A percentile compares a stretch with the other conserved stretches of the same genome.
Evolutionary conservation across 2,329 filamentous ascomycete genomes (phyloP).

Genomic region (Fusarium pseudoanthophilum): DNA sequence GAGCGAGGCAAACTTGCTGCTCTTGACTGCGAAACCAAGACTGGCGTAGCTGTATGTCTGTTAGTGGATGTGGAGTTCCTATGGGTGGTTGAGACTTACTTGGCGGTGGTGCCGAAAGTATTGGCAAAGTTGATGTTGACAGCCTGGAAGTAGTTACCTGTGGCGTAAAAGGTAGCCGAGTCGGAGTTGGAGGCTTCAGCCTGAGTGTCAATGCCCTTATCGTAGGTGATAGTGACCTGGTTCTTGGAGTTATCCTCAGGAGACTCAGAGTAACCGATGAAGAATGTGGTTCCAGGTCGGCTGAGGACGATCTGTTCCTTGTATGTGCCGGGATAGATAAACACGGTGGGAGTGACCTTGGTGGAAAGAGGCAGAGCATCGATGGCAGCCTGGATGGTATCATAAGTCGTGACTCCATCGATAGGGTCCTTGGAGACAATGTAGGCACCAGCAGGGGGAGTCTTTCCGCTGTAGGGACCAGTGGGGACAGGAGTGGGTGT

Average conservation of each 20-base stretch:
- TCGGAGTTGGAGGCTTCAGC: slow-evolving; percentile 40
- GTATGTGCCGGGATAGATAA: slow-evolving; percentile 40
- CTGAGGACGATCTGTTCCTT: slow-evolving; percentile 39
- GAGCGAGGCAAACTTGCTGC: slow-evolving; percentile 46
- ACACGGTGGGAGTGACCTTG: slow-evolving; percentile 43
- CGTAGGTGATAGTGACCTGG: slow-evolving; percentile 38
- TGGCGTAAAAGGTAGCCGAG: slow-evolving; percentile 40
- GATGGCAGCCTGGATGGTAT: slow-evolving; percentile 48
- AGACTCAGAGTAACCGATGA: slow-evolving; percentile 35
- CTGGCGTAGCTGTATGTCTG: slow-evolving; percentile 50
- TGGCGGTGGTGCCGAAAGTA: slow-evolving; percentile 32
- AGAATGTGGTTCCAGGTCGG: slow-evolving; percentile 25
- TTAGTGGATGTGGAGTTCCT: background rate
- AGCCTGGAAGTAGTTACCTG: slow-evolving; percentile 41
- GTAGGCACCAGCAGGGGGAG: slow-evolving; percentile 42
- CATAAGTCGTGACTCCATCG: slow-evolving; percentile 14
- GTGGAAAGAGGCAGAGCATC: slow-evolving; percentile 50
- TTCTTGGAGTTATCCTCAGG: slow-evolving; percentile 43
- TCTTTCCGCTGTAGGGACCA: slow-evolving; percentile 52
- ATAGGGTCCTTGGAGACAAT: slow-evolving; percentile 40
- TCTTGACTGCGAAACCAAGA: slow-evolving; percentile 58
- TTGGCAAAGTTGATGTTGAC: slow-evolving; percentile 43
- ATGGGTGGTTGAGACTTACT: slow-evolving; percentile 4
- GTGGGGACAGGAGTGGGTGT: slow-evolving; percentile 34
- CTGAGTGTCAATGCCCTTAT: slow-evolving; percentile 38